These are phyloP conservation scores for Aspergillus bombycis DNA, from an alignment of 2,329 filamentous ascomycete genomes.

Conservation along the genomic window DNA sequence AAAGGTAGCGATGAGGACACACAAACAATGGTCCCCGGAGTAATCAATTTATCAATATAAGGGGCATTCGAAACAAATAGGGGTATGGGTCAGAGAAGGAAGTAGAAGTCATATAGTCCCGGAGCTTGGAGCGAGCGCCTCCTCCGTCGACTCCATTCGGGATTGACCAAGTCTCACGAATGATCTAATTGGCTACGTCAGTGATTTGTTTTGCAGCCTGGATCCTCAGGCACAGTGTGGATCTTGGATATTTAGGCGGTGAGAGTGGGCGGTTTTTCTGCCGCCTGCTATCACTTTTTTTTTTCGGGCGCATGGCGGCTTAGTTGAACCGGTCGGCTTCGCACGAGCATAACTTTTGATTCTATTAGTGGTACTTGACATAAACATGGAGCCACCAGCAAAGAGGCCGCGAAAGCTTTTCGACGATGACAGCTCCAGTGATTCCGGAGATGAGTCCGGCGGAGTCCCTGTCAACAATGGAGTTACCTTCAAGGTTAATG, in stretches of 20 bases:
- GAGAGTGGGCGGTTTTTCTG: constrained; percentile 32
- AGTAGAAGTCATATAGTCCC: constrained; percentile 14
- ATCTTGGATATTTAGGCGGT: constrained; percentile 27
- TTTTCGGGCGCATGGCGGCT: constrained; percentile 9
- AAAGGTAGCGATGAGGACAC: constrained; percentile 12
- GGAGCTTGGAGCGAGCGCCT: constrained; percentile 18
- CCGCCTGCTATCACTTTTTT: constrained; percentile 26
- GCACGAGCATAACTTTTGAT: neutral
- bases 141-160: constrained; percentile 21
- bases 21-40: constrained; percentile 7
- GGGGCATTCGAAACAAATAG: constrained; percentile 16
- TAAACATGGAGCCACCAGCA: constrained; percentile 45
- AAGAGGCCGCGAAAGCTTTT: constrained; percentile 46
- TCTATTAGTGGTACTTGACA: neutral
- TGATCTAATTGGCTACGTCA: constrained; percentile 44
- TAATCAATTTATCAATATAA: constrained; percentile 6
- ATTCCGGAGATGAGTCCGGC: constrained; percentile 44
- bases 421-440: constrained; percentile 45
- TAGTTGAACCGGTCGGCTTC: constrained; percentile 4
- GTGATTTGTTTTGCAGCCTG: constrained; percentile 22
- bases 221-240: constrained; percentile 18
- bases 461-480: constrained; percentile 39
- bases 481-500: constrained; percentile 75
- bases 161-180: constrained; percentile 19
- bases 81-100: constrained; percentile 23